phyloP scores from a whole-genome alignment of 1,284 basidiomycete genomes.

The Puccinia horiana region DNA sequence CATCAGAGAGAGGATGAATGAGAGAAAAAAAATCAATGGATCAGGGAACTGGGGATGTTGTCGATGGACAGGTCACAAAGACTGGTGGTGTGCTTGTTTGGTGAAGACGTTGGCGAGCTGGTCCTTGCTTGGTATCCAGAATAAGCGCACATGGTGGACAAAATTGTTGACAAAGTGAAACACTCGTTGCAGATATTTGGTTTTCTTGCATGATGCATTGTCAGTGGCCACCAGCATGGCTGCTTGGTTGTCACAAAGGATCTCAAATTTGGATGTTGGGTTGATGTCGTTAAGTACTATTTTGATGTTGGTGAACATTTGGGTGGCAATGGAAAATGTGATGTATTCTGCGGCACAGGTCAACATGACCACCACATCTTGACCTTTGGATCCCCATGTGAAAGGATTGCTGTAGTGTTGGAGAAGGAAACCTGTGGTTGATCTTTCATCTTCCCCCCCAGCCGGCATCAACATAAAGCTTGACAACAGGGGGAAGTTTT shows the following conservation, averaged over 20 bases:
- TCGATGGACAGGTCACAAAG: no score
- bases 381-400: not conserved
- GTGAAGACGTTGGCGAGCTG: constrained; percentile 13
- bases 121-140: not conserved
- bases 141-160: not conserved
- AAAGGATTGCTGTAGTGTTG: no score
- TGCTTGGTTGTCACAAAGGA: constrained; percentile 19
- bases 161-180: constrained; percentile 21
- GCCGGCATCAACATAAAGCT: not conserved
- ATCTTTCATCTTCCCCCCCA: constrained; percentile 19
- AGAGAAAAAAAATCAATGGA: no score
- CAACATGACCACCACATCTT: not conserved
- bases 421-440: not conserved
- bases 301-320: not conserved
- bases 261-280: not conserved
- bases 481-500: no score
- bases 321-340: not conserved
- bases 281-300: not conserved
- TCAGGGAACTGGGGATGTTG: no score
- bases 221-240: not conserved
- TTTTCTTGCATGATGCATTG: constrained; percentile 2
- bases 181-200: not conserved
- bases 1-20: no score
- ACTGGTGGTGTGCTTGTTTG: no score
- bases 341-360: constrained; percentile 20